phyloP scores from a whole-genome alignment of 768 basidiomycete genomes.

The Trametopsis cervina region DNA sequence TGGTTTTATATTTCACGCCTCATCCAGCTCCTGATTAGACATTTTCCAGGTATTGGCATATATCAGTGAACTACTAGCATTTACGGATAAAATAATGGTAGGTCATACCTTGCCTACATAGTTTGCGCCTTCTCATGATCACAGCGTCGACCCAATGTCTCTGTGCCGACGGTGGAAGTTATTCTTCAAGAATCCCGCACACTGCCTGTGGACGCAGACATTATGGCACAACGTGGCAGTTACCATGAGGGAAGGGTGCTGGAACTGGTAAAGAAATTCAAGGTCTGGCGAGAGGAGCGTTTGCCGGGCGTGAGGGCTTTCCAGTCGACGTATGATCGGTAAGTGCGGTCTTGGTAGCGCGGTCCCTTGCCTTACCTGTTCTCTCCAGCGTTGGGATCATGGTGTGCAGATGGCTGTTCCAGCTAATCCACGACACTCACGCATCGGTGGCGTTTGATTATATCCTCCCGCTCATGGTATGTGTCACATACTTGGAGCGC shows the following conservation, averaged over 20 bases:
- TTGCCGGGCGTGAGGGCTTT: constrained; percentile 72
- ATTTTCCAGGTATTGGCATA: constrained; percentile 56
- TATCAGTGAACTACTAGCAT: constrained; percentile 68
- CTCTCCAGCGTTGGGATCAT: constrained; percentile 49
- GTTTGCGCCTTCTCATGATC: too few relatives aligned
- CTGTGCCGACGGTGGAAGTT: constrained; percentile 50
- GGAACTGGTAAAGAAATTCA: constrained; percentile 57
- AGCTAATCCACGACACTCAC: constrained; percentile 68
- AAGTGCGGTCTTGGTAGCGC: constrained; percentile 13
- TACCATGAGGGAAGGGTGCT: constrained; percentile 55
- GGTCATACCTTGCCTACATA: constrained; percentile 11
- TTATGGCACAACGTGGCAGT: constrained; percentile 65
- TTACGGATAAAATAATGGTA: constrained; percentile 69
- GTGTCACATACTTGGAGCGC: constrained; percentile 16
- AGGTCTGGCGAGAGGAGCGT: constrained; percentile 63
- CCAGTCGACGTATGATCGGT: constrained; percentile 83
- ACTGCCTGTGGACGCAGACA: constrained; percentile 50
- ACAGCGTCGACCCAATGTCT: constrained; percentile 61
- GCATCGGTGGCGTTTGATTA: constrained; percentile 76
- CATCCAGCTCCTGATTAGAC: constrained; percentile 5
- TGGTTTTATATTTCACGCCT: constrained; percentile 16
- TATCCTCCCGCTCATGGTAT: constrained; percentile 73
- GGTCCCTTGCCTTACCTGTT: neutral
- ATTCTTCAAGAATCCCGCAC: constrained; percentile 65
- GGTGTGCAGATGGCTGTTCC: constrained; percentile 73